A percentile compares a stretch with the other conserved stretches of the same genome.
Conservation (phyloP, 2,329 filamentous ascomycete genomes). For the Colletotrichum costaricense region DNA sequence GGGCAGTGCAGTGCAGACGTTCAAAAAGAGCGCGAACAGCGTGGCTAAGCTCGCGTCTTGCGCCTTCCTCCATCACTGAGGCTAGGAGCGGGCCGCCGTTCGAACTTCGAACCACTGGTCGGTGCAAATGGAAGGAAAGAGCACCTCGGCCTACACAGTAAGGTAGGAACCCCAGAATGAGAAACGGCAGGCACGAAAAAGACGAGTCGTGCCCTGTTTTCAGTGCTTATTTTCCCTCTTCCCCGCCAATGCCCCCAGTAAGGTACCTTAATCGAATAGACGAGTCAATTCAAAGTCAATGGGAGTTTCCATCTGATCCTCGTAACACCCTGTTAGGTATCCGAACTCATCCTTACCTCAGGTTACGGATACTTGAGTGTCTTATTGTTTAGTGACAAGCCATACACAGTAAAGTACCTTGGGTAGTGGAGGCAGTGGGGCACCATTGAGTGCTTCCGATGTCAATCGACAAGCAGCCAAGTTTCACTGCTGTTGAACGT, state of each 20-base stretch:
- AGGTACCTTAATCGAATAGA: no score
- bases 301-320: no score
- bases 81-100: slow-evolving; percentile 15
- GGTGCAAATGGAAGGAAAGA: neutral
- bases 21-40: neutral
- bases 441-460: neutral
- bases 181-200: neutral
- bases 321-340: neutral
- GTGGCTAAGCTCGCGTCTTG: neutral
- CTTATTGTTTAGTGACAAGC: neutral
- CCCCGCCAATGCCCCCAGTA: neutral
- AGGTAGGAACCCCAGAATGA: neutral
- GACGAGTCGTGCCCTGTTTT: neutral
- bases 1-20: slow-evolving; percentile 1
- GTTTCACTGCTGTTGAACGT: neutral
- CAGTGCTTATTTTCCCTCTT: neutral
- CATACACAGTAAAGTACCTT: no score
- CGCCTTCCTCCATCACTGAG: neutral
- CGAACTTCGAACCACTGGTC: neutral
- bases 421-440: neutral
- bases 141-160: neutral
- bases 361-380: no score
- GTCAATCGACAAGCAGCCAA: no score
- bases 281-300: neutral
- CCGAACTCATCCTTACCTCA: neutral